Evolutionary conservation across 2,329 filamentous ascomycete species (phyloP), one percentile per base, ranked within the genome.

Genomic region (Penicillium vulpinum): DNA sequence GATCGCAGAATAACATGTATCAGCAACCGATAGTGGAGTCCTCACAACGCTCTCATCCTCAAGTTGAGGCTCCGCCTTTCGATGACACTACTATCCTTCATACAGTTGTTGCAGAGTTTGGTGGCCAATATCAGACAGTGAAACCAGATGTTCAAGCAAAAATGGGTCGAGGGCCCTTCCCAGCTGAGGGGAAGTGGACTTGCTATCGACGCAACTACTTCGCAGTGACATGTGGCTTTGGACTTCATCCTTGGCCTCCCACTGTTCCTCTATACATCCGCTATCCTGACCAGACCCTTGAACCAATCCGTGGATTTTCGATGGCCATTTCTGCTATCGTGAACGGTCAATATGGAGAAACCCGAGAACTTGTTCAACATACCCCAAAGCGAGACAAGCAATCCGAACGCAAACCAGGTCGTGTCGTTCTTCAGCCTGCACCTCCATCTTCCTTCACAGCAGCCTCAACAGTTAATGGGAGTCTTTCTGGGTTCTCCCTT

Each of bases 191-290:
- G 18, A 90, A 92, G 66, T 96, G 91, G 91, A 96, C 92, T 0
- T 96, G 92, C 76, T 96, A 96, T 71, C 83, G 92, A 33, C 84
- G 92, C 41, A 96, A 96, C 72, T 96, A 96, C 75, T 94, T 96
- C 71, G 88, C 90, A 0, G 91, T 94, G 51, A 85, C 88, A 50
- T 93, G 90, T 72, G 90, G 88, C 3, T 96, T 88, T 74, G 83
- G 83, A 13, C 77, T 96, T 24, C 80, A 81, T 39, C 89, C 89
- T 75, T 87, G 77, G 80, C 80, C 69, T 71, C 66, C 66, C 72
- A 74, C 51, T 74, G 77, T 54, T 78, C 84, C 85, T 26, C 75
- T 88, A 1, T 89, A 84, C 66, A 73, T 88, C 50, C 81, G 82
- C 59, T 75, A 76, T 53, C 68, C 66, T 13, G 73, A 73, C 18